phyloP scores from a whole-genome alignment of 2,329 filamentous ascomycete genomes.

The Colletotrichum viniferum region DNA sequence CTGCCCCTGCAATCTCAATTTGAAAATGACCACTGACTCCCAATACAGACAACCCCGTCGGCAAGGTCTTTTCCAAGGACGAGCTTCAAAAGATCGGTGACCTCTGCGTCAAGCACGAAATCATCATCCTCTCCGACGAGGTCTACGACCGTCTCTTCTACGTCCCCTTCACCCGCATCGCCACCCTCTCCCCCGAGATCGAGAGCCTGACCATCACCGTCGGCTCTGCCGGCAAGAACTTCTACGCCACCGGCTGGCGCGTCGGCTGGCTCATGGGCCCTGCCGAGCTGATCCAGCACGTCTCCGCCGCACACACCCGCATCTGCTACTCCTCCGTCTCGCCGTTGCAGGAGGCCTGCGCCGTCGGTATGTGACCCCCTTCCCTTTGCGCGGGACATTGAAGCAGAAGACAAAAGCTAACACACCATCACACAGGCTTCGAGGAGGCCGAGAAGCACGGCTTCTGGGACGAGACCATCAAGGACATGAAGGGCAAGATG shows the following conservation, averaged over 20 bases:
- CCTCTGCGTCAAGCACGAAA: conserved; percentile 88
- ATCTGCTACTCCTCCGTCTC: conserved; percentile 97
- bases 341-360: conserved; percentile 91
- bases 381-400: rapidly evolving
- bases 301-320: conserved; percentile 88
- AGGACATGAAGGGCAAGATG: conserved; percentile 90
- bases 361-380: conserved; percentile 61
- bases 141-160: conserved; percentile 97
- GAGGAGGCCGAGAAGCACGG: conserved; percentile 83
- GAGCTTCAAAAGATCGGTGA: conserved; percentile 87
- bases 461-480: conserved; percentile 86
- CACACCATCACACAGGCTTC: conserved; percentile 56
- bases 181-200: conserved; percentile 88
- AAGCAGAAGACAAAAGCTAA: not conserved
- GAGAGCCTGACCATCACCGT: conserved; percentile 90
- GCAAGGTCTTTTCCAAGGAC: conserved; percentile 87
- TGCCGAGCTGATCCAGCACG: conserved; percentile 86
- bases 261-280: conserved; percentile 94
- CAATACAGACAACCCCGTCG: conserved; percentile 82
- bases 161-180: conserved; percentile 90
- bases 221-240: conserved; percentile 96
- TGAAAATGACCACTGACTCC: not conserved
- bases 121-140: conserved; percentile 91
- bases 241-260: conserved; percentile 97
- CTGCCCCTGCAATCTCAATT: not conserved